Evolutionary conservation across 148 eudicot genomes (phyloP).

Genomic region (Vaccinium macrocarpon): DNA sequence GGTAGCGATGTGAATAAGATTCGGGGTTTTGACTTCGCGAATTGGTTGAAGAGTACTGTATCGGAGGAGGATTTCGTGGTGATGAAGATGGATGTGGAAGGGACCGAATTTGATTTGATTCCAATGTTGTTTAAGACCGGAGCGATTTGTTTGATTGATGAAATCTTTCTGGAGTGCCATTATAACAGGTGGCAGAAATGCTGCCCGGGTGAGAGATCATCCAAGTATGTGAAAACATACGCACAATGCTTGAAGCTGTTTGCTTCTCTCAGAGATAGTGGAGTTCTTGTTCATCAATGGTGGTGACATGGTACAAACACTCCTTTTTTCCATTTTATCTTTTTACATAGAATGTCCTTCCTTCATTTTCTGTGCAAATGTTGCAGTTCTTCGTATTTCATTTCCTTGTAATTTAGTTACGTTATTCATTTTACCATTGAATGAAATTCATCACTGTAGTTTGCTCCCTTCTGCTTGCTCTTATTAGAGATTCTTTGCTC

Average conservation of each 20-base stretch:
- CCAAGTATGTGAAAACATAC: slow-evolving; percentile 80
- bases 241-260: slow-evolving; percentile 76
- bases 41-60: slow-evolving; percentile 80
- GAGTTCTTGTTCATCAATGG: slow-evolving; percentile 99
- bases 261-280: slow-evolving; percentile 67
- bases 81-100: slow-evolving; percentile 99
- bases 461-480: background rate
- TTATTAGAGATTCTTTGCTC: background rate
- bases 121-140: slow-evolving; percentile 85
- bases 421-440: background rate
- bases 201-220: slow-evolving; percentile 79
- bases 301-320: slow-evolving; percentile 46
- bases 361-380: background rate
- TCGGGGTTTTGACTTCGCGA: slow-evolving; percentile 82
- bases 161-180: slow-evolving; percentile 92
- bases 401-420: slow-evolving; percentile 15
- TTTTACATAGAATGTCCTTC: slow-evolving; percentile 7
- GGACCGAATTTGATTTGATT: slow-evolving; percentile 84
- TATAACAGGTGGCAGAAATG: slow-evolving; percentile 95
- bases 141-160: slow-evolving; percentile 92
- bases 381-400: slow-evolving; percentile 10
- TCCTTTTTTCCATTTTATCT: slow-evolving; percentile 4
- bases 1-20: slow-evolving; percentile 53
- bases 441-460: slow-evolving; percentile 8
- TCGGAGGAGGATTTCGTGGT: slow-evolving; percentile 78